Evolutionary conservation across 345 rosid genomes (phyloP).

Genomic region (Syzygium aqueum): DNA sequence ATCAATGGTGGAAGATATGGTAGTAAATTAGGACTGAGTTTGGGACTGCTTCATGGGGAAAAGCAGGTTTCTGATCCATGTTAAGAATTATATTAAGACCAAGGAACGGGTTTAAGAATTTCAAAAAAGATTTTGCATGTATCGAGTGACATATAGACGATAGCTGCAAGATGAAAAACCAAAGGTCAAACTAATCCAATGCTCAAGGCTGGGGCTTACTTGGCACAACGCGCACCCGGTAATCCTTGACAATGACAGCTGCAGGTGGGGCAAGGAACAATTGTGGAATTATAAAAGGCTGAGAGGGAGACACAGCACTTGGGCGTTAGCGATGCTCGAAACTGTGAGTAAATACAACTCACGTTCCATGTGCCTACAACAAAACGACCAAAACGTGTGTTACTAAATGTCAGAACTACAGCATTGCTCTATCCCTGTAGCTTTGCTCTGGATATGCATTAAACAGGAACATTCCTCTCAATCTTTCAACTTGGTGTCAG

Average conservation of each 20-base stretch:
- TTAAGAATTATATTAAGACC: neutral
- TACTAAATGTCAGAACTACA: neutral
- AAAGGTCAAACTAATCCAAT: neutral
- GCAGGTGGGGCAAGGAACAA: slow-evolving; percentile 67
- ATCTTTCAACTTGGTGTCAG: neutral
- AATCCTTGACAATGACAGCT: slow-evolving; percentile 61
- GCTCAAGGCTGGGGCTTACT: neutral
- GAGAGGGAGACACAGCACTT: slow-evolving; percentile 87
- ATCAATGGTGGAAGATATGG: neutral
- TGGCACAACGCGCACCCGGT: slow-evolving; percentile 35
- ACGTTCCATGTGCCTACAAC: slow-evolving; percentile 67
- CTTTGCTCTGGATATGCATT: neutral
- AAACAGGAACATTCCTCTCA: neutral
- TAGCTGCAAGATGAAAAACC: neutral
- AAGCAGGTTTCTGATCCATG: neutral
- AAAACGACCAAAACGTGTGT: neutral
- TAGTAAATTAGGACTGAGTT: neutral
- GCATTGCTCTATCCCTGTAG: neutral
- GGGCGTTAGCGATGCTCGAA: slow-evolving; percentile 49
- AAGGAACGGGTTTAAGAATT: neutral
- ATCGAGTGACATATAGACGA: neutral
- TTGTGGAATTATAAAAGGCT: slow-evolving; percentile 49
- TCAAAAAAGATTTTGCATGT: neutral
- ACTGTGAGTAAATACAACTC: slow-evolving; percentile 60
- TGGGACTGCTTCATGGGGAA: neutral